These are phyloP conservation scores for Vigna nakashimae DNA, from an alignment of 306 rosid genomes.

Conservation along the genomic window DNA sequence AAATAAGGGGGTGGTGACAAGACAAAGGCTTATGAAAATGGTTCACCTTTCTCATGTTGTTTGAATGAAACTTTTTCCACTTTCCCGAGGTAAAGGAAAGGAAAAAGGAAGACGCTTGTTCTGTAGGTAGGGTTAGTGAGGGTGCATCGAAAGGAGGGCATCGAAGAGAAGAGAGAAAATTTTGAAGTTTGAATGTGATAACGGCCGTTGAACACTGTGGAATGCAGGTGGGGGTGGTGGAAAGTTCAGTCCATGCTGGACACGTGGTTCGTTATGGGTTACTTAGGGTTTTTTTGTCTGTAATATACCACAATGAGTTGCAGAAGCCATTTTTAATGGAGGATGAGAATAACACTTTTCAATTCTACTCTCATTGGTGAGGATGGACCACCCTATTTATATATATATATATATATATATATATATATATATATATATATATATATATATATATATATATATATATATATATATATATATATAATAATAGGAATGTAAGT, in stretches of 20 bases:
- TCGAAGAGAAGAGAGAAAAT: background rate
- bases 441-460: no score
- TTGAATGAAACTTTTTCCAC: background rate
- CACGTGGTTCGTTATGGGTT: conserved; percentile 47
- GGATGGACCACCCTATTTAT: no score
- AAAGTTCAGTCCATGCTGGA: conserved; percentile 12
- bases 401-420: no score
- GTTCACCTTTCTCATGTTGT: background rate
- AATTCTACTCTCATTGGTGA: no score
- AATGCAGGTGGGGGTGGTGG: conserved; percentile 23
- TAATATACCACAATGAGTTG: no score
- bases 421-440: no score
- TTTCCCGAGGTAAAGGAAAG: conserved; percentile 40
- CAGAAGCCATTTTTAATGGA: no score
- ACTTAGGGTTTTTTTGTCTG: conserved; percentile 33
- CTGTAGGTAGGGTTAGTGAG: background rate
- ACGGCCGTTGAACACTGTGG: conserved; percentile 53
- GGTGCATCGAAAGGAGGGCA: conserved; percentile 55
- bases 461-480: no score
- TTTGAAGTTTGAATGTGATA: background rate
- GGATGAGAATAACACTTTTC: no score
- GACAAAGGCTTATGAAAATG: background rate
- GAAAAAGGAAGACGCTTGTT: no score
- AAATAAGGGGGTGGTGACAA: background rate
- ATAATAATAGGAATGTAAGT: no score